Evolutionary conservation across 2,329 filamentous ascomycete species (phyloP).

Genomic region (Penicillium sp.): DNA sequence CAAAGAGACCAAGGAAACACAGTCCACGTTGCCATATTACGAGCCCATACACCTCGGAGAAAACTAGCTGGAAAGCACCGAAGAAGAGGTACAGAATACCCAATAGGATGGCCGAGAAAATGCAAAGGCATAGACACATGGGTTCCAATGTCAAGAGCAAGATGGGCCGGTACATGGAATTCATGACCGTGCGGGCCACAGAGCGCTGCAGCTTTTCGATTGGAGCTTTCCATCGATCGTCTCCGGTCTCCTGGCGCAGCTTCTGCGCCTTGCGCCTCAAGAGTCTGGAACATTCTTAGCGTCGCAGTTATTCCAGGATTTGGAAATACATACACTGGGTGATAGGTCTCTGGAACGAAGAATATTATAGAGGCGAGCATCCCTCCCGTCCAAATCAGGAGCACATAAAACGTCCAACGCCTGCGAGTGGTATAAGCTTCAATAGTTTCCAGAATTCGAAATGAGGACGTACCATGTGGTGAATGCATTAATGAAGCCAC

Average conservation of each 20-base stretch:
- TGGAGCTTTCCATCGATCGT: slow-evolving; percentile 65
- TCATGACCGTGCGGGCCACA: slow-evolving; percentile 52
- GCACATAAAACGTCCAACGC: slow-evolving; percentile 75
- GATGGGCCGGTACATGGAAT: slow-evolving; percentile 58
- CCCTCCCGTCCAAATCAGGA: slow-evolving; percentile 70
- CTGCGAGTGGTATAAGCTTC: slow-evolving; percentile 18
- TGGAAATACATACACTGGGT: slow-evolving; percentile 38
- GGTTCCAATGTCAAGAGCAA: slow-evolving; percentile 71
- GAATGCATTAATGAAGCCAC: slow-evolving; percentile 74
- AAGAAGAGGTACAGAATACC: slow-evolving; percentile 87
- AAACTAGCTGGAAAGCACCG: slow-evolving; percentile 75
- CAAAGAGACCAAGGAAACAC: slow-evolving; percentile 55
- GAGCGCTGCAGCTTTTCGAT: slow-evolving; percentile 66
- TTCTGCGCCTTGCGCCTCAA: slow-evolving; percentile 62
- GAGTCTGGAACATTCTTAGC: slow-evolving; percentile 46
- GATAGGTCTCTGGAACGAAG: slow-evolving; percentile 82
- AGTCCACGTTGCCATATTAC: slow-evolving; percentile 71
- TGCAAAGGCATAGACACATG: slow-evolving; percentile 74
- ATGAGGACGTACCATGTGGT: slow-evolving; percentile 48
- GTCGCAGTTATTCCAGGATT: not conserved
- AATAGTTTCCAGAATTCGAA: not conserved
- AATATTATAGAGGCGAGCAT: slow-evolving; percentile 57
- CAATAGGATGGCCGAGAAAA: slow-evolving; percentile 75
- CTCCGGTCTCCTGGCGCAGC: slow-evolving; percentile 65
- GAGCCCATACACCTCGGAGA: slow-evolving; percentile 64